Evolutionary conservation across 768 basidiomycete genomes (phyloP), one percentile per base, ranked within the genome.

Genomic region (Pluteus cervinus): DNA sequence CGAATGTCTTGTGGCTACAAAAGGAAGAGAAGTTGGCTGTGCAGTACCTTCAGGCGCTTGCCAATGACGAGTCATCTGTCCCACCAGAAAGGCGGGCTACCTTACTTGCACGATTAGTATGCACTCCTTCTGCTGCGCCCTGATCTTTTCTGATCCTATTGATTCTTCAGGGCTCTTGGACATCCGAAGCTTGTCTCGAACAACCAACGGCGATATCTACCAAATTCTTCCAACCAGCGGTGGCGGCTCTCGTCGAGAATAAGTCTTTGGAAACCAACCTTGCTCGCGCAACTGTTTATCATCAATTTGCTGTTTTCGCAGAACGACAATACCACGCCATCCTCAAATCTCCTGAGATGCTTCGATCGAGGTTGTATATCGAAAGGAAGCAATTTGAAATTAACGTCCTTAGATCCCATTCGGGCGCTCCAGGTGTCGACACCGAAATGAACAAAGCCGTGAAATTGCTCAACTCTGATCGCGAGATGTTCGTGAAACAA

Each of bases 1-100:
- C 94, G 11, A 76, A 81, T 41, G 91, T 97, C 12, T 69, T 98
- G 5, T 98, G 94, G 90, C 58, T 75, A 7, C 83, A 88, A 42
- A 79, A 76, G 29, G 94, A 99, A 53, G 85, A 90, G 48, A 79
- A 78, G 43, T 57, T 83, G 4, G 93, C 94, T 0, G 81, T 93
- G 30, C 74, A 82, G 42, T 80, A 75, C 34, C 66, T 94, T 37
- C 72, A 71, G 66, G 51, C 55, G 39, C 43, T 63, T 23, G 29
- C 55, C 28, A 61, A 40, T 4, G 39, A 37, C 7, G 28, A 28
- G 20, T 22, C 14, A 32, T 24, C 21, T 22, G 18, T 24, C 17
- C 40, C 40, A 15, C 17, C 30, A 14, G 41, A 41, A 8, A 46
- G 36, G n/a, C 73, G 66, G 29, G 63, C 73, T 16, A 46, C 62